These are phyloP conservation scores for Solanum neorickii DNA, from an alignment of 257 asterid species.

Conservation along the genomic window DNA sequence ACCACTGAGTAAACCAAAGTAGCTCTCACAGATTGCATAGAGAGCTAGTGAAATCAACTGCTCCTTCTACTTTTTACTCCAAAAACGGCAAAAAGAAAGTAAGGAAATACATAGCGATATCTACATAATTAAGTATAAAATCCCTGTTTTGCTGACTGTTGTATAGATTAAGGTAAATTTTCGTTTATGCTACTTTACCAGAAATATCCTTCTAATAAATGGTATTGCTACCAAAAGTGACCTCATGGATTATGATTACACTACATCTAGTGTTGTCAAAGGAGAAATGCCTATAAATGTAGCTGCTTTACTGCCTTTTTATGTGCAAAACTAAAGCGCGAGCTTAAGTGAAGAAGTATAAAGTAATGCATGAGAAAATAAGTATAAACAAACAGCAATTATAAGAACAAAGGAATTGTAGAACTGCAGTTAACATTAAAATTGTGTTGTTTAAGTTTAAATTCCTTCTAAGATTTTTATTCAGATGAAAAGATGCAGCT, in stretches of 20 bases:
- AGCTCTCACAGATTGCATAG: not conserved
- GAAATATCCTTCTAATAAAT: not conserved
- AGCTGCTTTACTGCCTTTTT: not conserved
- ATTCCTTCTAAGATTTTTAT: not conserved
- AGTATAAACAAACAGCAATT: not conserved
- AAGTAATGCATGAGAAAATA: not conserved
- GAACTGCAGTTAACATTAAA: not conserved
- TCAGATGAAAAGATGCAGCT: not conserved
- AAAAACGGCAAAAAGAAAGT: not conserved
- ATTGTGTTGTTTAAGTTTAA: not conserved
- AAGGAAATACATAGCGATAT: not conserved
- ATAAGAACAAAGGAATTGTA: not conserved
- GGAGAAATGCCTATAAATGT: not conserved
- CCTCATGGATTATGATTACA: not conserved
- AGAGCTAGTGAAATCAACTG: not conserved
- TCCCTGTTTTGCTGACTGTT: not conserved
- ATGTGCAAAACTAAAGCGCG: not conserved
- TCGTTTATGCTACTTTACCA: not conserved
- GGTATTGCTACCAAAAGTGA: not conserved
- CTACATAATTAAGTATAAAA: not conserved
- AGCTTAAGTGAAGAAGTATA: not conserved
- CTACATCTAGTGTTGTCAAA: not conserved
- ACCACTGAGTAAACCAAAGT: not conserved
- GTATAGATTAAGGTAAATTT: not conserved
- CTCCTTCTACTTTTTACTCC: not conserved